These are phyloP conservation scores for Nakazawaea wickerhamii DNA, from an alignment of 805 yeast genomes.

Conservation along the genomic window DNA sequence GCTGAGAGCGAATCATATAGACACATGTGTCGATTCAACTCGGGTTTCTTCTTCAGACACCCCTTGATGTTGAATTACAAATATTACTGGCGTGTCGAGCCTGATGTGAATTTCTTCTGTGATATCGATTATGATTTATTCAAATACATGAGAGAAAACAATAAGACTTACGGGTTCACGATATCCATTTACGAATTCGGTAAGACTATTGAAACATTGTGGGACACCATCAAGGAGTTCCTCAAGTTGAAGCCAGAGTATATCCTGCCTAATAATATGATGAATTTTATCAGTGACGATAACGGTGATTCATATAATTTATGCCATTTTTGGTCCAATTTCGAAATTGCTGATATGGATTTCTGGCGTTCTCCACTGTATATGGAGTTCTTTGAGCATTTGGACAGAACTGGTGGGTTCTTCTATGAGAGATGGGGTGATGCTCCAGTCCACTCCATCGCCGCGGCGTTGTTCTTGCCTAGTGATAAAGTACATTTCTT, in stretches of 20 bases:
- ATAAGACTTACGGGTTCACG: conserved; percentile 63
- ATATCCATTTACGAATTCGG: conserved; percentile 58
- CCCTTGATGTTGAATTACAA: conserved; percentile 52
- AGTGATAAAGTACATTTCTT: conserved; percentile 60
- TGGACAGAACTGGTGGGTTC: conserved; percentile 72
- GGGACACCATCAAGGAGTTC: conserved; percentile 49
- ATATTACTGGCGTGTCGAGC: conserved; percentile 77
- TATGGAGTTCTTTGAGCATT: conserved; percentile 50
- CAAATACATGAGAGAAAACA: conserved; percentile 46
- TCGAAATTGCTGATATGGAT: conserved; percentile 68
- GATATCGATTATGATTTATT: conserved; percentile 62
- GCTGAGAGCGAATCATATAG: conserved; percentile 36
- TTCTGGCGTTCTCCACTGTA: conserved; percentile 58
- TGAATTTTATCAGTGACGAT: conserved; percentile 61
- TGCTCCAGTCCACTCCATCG: conserved; percentile 85
- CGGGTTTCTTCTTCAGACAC: conserved; percentile 55
- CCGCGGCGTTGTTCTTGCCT: conserved; percentile 55
- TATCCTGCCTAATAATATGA: conserved; percentile 41
- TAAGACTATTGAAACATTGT: conserved; percentile 56
- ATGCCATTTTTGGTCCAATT: conserved; percentile 83
- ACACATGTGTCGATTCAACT: conserved; percentile 43
- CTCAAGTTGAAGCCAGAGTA: conserved; percentile 36
- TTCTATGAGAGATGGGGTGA: conserved; percentile 92
- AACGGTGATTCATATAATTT: conserved; percentile 59
- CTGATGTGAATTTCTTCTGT: conserved; percentile 56